Base-by-base conservation (phyloP, 1,284 basidiomycete genomes). In the Ustanciosporium gigantosporum region DNA sequence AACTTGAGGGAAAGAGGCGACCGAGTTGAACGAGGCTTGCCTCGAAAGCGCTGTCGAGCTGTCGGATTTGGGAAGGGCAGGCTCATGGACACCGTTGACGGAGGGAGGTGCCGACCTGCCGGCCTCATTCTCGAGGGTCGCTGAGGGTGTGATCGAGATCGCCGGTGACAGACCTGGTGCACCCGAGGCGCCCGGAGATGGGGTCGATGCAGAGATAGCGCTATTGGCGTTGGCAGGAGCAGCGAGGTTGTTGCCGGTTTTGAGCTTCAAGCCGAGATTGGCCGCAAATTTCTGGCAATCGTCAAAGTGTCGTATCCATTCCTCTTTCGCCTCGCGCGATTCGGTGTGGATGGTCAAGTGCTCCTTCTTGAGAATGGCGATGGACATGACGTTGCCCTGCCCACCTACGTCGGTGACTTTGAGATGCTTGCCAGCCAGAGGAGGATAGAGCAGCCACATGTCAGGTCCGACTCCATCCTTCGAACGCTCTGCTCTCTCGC, bases 381-480 rank as follows among this genome's bases (percentile, higher is more conserved):
- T 82, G 37, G 88, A 85, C 31, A 97, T 70, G 7, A 84, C 83
- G 61, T 86, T 87, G 35, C 85, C 68, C 86, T 87, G 21, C 80
- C 81, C n/a, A 87, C 85, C 61, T 84, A 83, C 44, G 8, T 68
- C 65, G 7, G 72, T 45, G 16, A 67, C 59, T 6, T 53, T 38
- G 44, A 97, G 81, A 72, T 96, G 91, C 78, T 96, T 97, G 4
- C 92, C 93, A 7, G 95, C 88, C 41, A 99, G 81, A 3, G 95
- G 95, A 17, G 95, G 95, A 80, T 95, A 99, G 60, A 88, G 85
- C 41, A 99, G 81, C 87, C 88, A 91, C 87, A 95, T 89, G 74
- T 96, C 91, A 6, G 87, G 56, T 3, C 45, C 47, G 1, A 31
- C 41, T 2, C 50, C 58, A 14, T 41, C 47, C 16, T 49, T 43